These are phyloP conservation scores for Senna tora DNA, from an alignment of 306 rosid genomes.

Conservation along the genomic window DNA sequence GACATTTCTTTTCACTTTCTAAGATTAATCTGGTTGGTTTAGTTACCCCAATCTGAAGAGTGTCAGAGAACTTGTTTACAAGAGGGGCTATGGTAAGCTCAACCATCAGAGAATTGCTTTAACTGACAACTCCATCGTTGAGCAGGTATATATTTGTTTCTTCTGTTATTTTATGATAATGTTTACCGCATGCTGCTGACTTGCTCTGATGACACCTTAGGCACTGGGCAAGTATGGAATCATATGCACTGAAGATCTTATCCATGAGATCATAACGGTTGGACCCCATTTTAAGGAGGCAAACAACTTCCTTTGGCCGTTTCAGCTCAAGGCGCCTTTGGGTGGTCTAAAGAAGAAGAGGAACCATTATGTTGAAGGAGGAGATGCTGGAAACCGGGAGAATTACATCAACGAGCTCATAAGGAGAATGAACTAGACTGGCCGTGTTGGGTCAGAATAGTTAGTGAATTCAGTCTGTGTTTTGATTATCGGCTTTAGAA, in stretches of 20 bases:
- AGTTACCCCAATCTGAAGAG: slow-evolving; percentile 93
- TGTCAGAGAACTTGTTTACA: slow-evolving; percentile 76
- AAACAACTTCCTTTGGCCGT: slow-evolving; percentile 91
- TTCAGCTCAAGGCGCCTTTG: slow-evolving; percentile 92
- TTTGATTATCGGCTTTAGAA: slow-evolving; percentile 33
- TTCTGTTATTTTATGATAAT: background rate
- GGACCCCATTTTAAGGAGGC: slow-evolving; percentile 97
- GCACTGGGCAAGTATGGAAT: slow-evolving; percentile 77
- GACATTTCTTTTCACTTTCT: background rate
- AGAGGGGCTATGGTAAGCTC: slow-evolving; percentile 84
- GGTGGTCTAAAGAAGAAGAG: slow-evolving; percentile 95
- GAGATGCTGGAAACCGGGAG: slow-evolving; percentile 94
- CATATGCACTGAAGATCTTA: slow-evolving; percentile 73
- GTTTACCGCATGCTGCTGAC: slow-evolving; percentile 22
- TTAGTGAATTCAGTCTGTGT: slow-evolving; percentile 14
- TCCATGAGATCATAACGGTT: slow-evolving; percentile 81
- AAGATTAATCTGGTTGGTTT: background rate
- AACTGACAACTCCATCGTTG: slow-evolving; percentile 74
- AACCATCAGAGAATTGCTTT: slow-evolving; percentile 73
- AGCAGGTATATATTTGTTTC: slow-evolving; percentile 56
- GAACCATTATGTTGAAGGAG: slow-evolving; percentile 94
- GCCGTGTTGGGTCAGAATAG: background rate
- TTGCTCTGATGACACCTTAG: slow-evolving; percentile 35
- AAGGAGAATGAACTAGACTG: slow-evolving; percentile 71
- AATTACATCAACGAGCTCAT: slow-evolving; percentile 86